Evolutionary conservation across 768 basidiomycete species (phyloP), one percentile per base, ranked within the genome.

Genomic region (Tephrocybe sp.): DNA sequence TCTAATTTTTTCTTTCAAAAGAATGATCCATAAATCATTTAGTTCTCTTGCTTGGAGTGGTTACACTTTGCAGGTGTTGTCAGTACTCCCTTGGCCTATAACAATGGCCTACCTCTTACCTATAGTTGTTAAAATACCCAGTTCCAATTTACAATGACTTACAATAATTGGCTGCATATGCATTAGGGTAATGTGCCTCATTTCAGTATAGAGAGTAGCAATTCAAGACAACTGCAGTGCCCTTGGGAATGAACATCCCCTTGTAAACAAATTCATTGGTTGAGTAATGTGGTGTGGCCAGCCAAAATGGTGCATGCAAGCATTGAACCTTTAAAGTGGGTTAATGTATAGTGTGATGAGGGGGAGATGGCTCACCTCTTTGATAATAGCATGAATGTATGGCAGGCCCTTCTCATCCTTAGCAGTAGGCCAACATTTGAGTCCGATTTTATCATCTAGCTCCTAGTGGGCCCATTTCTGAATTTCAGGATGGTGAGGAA

Each of bases 191-290:
- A 3, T 72, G 65, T 34, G 62, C 59, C 21, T 66, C 62, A 44
- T 70, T 60, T 47, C 65, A 63, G 45, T 73, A 69, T 57, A 69
- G 64, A 1, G 64, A 69, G 51, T 69, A 74, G 55, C 65, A 63
- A 51, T 77, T 76, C 8, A 71, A 54, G 8, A 77, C 57, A 2
- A 76, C 49, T 15, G 69, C 66, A 2, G 71, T 65, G 17, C 69
- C 66, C 48, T 67, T 69, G 0, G 75, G 74, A 33, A 77, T 70
- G 54, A 65, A 70, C 51, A 68, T 56, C 15, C 73, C 73, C 0
- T 61, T 58, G 54, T 75, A 78, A 0, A 61, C 67, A 51, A 73
- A 74, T 50, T 75, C 74, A 14, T 69, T 54, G 3, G 58, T 62
- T 25, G 61, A 60, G n/a, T 57, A 55, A 48, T 77, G 75, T 0